Conservation (phyloP, 2,329 filamentous ascomycete species). For the Phaeosphaeriaceae sp. region DNA sequence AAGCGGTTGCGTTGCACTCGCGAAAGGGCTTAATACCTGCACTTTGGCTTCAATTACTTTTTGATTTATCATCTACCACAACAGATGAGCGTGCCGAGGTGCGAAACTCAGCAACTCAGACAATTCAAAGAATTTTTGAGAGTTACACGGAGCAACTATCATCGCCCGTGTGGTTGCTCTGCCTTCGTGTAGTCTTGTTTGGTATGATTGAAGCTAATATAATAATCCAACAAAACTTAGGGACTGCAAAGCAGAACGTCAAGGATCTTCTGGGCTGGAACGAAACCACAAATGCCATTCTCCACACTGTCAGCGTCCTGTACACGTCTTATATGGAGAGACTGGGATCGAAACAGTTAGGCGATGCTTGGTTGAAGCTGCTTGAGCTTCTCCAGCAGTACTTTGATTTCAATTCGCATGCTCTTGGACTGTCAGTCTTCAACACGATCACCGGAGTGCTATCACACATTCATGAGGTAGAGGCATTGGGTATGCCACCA, state of each 20-base stretch:
- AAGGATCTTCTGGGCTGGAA: conserved; percentile 43
- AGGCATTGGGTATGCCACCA: conserved; percentile 28
- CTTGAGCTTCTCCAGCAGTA: conserved; percentile 69
- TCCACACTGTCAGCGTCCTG: conserved; percentile 56
- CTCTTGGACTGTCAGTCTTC: conserved; percentile 53
- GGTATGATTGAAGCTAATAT: conserved; percentile 72
- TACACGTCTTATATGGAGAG: conserved; percentile 78
- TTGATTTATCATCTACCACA: conserved; percentile 74
- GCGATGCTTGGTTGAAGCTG: conserved; percentile 76
- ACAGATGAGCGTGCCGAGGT: conserved; percentile 76
- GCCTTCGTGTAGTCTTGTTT: conserved; percentile 81
- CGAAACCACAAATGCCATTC: conserved; percentile 48
- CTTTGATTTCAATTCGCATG: conserved; percentile 48
- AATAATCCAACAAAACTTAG: conserved; percentile 30
- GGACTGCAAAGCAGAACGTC: conserved; percentile 10
- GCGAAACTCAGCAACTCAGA: conserved; percentile 88
- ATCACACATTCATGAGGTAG: conserved; percentile 31
- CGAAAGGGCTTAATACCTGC: conserved; percentile 70
- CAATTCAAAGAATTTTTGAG: conserved; percentile 87
- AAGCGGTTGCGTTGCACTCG: conserved; percentile 65
- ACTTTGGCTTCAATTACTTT: conserved; percentile 78
- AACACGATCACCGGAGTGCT: conserved; percentile 49
- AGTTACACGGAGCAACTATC: conserved; percentile 83
- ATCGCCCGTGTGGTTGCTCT: conserved; percentile 81
- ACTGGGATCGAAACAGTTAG: conserved; percentile 71